Evolutionary conservation across 1,284 basidiomycete species (phyloP), one percentile per base, ranked within the genome.

Genomic region (Entoloma clypeatum): DNA sequence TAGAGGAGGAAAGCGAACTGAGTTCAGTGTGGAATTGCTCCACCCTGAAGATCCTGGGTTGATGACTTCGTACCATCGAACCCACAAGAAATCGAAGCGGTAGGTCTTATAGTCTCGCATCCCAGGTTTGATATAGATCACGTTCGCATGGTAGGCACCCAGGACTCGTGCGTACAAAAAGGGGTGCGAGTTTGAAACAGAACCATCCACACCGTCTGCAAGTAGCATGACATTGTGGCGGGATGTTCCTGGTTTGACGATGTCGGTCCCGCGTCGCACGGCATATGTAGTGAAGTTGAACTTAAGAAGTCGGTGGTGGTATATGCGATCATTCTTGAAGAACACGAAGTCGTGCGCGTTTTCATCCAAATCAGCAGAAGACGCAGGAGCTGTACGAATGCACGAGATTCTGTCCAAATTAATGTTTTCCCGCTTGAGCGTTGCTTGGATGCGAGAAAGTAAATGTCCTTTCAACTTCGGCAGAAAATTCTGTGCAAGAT

Each of bases 281-380:
- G 63, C 56, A 46, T 65, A 65, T 4, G 58, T 59, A 2, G 61
- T 63, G 45, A 58, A 63, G 33, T 61, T 57, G 24, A 61, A 14
- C 0, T 46, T 44, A 2, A 60, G n/a, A 9, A 50, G 47, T 24
- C 53, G 52, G 47, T 59, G 56, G 3, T 26, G 9, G 26, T 56
- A 58, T 2, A 63, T 29, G 0, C 33, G 39, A 13, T 47, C 31
- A 31, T 9, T 9, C 11, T 31, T 3, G n/a, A 31, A 14, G 10
- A 13, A n/a, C n/a, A n/a, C n/a, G n/a, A 31, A 3, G 19, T 31
- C 29, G 19, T 14, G 8, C 11, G 10, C 5, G 11, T 11, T 29
- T 11, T 11, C 10, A 5, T 5, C 28, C 17, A 11, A 29, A 29
- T n/a, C 17, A 29, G 7, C 11, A n/a, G 13, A 11, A 29, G 10